phyloP scores from a whole-genome alignment of 495 filamentous ascomycete species.

The Penicillium pancosmium region DNA sequence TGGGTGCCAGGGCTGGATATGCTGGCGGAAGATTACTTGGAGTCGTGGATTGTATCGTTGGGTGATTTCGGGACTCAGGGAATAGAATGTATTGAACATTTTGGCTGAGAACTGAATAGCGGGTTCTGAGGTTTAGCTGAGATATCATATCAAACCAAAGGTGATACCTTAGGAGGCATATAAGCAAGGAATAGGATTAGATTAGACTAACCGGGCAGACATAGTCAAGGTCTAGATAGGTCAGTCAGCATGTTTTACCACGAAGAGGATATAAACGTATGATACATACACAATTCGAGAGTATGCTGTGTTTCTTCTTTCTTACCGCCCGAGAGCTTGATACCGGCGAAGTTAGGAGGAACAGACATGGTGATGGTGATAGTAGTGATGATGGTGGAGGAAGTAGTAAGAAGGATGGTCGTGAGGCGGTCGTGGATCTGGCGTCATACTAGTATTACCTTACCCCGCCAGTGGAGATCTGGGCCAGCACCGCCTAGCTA shows the following conservation, averaged over 20 bases:
- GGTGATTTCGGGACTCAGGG: conserved; percentile 57
- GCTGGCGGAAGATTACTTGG: conserved; percentile 81
- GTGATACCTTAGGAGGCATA: neutral
- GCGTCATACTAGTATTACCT: no score
- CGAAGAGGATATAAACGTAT: neutral
- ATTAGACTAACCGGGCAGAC: conserved; percentile 67
- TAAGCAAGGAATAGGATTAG: conserved; percentile 6
- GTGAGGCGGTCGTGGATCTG: no score
- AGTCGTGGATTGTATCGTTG: conserved; percentile 60
- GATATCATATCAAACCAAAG: no score
- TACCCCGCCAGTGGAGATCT: no score
- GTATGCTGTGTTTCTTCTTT: conserved; percentile 62
- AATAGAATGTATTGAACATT: conserved; percentile 73
- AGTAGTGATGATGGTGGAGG: neutral
- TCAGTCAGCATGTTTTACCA: conserved; percentile 1
- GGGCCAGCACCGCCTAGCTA: no score
- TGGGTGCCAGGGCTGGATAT: conserved; percentile 96
- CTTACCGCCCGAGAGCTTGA: conserved; percentile 55
- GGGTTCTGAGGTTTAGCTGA: no score
- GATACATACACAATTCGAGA: conserved; percentile 65
- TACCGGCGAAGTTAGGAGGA: conserved; percentile 75
- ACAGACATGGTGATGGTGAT: conserved; percentile 61
- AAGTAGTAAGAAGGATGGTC: neutral
- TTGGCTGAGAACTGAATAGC: conserved; percentile 57
- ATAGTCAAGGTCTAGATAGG: conserved; percentile 70